Percentiles rank a stretch among this genome's conserved stretches.
These are phyloP conservation scores for Dispira simplex DNA, from an alignment of 192 early-diverging fungal genomes.

Conservation along the genomic window DNA sequence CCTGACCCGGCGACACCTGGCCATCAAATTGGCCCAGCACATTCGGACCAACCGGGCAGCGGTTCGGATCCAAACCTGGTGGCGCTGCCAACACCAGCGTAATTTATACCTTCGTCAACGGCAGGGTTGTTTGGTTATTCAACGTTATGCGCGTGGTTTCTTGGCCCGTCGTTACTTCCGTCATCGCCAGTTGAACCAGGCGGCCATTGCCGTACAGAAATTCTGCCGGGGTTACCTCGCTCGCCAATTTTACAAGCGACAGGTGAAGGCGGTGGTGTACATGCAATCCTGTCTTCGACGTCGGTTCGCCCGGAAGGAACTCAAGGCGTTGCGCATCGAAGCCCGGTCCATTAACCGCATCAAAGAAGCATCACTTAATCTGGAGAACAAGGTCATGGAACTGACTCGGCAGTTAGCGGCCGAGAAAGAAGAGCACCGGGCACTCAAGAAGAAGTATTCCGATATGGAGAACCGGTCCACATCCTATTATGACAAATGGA, in stretches of 20 bases:
- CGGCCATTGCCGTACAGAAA: constrained; percentile 67
- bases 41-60: constrained; percentile 57
- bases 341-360: constrained; percentile 79
- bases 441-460: constrained; percentile 34
- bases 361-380: constrained; percentile 83
- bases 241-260: constrained; percentile 38
- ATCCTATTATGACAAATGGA: constrained; percentile 51
- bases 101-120: constrained; percentile 24
- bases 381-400: constrained; percentile 94
- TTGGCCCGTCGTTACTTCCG: constrained; percentile 46
- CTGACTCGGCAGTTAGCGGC: constrained; percentile 63
- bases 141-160: constrained; percentile 46
- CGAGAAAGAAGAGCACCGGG: constrained; percentile 52
- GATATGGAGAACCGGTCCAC: constrained; percentile 42
- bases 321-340: constrained; percentile 63
- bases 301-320: constrained; percentile 45
- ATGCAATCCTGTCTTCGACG: constrained; percentile 77
- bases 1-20: constrained; percentile 39
- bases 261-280: constrained; percentile 40
- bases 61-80: constrained; percentile 54
- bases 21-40: constrained; percentile 29
- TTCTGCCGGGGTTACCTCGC: constrained; percentile 48
- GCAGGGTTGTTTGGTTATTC: constrained; percentile 41
- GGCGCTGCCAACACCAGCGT: constrained; percentile 45
- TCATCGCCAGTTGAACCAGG: constrained; percentile 35